Conservation (phyloP, 306 rosid genomes). For the Delonix regia region DNA sequence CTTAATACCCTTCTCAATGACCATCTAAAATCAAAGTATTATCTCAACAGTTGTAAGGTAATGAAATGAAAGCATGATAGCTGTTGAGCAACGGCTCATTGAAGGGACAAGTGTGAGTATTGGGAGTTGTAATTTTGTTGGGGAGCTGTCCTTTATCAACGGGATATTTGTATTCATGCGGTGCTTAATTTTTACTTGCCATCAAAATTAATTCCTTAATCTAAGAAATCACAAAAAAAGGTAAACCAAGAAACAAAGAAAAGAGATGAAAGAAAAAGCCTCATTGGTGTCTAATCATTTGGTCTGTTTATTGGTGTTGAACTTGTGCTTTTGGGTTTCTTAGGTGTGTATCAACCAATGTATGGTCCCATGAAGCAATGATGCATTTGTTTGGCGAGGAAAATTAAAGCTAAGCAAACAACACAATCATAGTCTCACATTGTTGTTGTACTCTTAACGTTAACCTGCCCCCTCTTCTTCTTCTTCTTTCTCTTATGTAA, state of each 20-base stretch:
- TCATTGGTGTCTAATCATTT: not conserved
- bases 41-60: not conserved
- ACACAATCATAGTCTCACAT: constrained; percentile 46
- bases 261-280: not conserved
- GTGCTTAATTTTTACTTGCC: not conserved
- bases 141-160: constrained; percentile 27
- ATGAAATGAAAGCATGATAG: constrained; percentile 8
- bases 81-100: constrained; percentile 40
- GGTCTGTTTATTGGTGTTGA: not conserved
- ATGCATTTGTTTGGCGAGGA: constrained; percentile 48
- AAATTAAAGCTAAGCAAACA: constrained; percentile 41
- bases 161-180: constrained; percentile 17
- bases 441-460: constrained; percentile 39
- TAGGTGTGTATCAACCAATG: constrained; percentile 26
- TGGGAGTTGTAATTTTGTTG: constrained; percentile 34
- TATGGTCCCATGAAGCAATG: constrained; percentile 42
- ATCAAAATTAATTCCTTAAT: not conserved
- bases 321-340: constrained; percentile 5
- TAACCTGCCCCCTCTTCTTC: not conserved
- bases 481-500: not conserved
- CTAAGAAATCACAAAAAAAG: not conserved
- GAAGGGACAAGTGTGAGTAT: constrained; percentile 20
- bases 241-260: not conserved
- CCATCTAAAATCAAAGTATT: not conserved
- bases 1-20: constrained; percentile 28